These are phyloP conservation scores for Iris macrosiphon DNA, from an alignment of 106 monocot genomes.

Conservation along the genomic window DNA sequence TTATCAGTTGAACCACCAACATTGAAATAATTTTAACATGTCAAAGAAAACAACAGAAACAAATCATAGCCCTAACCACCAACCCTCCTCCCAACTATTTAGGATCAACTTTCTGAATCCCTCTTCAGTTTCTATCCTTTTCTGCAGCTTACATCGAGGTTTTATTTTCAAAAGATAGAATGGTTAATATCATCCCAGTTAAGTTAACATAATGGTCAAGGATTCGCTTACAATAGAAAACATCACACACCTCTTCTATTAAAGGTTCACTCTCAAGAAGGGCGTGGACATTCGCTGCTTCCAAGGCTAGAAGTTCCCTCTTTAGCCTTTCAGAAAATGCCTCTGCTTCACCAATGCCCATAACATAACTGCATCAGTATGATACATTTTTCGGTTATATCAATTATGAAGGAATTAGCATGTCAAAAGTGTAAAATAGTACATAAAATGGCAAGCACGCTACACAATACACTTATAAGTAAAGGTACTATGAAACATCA, in stretches of 20 bases:
- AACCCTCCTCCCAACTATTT: background rate
- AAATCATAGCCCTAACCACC: background rate
- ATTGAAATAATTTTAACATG: background rate
- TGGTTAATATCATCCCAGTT: background rate
- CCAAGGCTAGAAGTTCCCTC: conserved; percentile 82
- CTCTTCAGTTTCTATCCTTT: background rate
- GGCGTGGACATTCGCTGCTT: conserved; percentile 95
- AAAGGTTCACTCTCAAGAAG: conserved; percentile 82
- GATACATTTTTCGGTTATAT: background rate
- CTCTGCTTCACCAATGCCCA: conserved; percentile 97
- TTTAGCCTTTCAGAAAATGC: conserved; percentile 96
- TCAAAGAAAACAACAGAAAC: background rate
- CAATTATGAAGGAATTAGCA: background rate
- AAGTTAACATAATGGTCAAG: background rate
- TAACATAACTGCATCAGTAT: conserved; percentile 59
- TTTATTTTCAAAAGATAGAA: background rate
- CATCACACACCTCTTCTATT: conserved; percentile 69
- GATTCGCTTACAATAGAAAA: conserved; percentile 1
- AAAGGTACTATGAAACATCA: too few species aligned
- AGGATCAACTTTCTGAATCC: background rate
- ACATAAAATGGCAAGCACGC: background rate
- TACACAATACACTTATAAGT: too few species aligned
- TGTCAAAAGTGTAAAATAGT: background rate
- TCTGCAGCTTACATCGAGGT: background rate
- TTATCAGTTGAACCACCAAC: background rate